Evolutionary conservation across 2,329 filamentous ascomycete species (phyloP).

Genomic region (Colletotrichum phormii): DNA sequence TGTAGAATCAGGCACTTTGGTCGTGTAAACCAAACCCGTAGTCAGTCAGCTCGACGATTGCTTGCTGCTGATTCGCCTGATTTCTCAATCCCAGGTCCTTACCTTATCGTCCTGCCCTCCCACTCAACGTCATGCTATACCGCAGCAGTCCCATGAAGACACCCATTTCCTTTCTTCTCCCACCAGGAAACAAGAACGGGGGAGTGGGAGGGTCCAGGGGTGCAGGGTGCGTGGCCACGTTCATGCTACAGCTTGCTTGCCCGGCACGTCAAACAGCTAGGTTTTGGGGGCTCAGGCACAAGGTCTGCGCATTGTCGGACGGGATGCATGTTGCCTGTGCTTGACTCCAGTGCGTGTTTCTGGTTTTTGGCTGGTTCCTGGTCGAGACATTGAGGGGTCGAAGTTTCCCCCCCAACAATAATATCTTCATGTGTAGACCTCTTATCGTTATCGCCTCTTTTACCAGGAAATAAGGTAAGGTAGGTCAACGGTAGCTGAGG

Average conservation of each 20-base stretch:
- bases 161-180: not conserved
- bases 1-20: not conserved
- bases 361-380: not conserved
- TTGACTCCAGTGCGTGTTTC: constrained; percentile 5
- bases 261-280: constrained; percentile 28
- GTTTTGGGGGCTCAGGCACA: not conserved
- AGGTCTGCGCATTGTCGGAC: constrained; percentile 4
- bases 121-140: not conserved
- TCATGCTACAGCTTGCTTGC: constrained; percentile 16
- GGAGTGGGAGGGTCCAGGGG: not conserved
- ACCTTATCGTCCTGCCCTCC: not conserved
- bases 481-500: not conserved
- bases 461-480: not conserved
- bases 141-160: not conserved
- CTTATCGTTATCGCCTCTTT: not conserved
- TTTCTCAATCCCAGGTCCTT: not conserved
- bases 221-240: constrained; percentile 4
- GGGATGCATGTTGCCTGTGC: constrained; percentile 19
- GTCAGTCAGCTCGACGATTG: not conserved
- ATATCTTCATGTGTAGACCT: not conserved
- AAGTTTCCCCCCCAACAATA: not conserved
- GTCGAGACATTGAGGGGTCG: not conserved
- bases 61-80: not conserved
- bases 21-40: not conserved
- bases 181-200: not conserved